Percentiles rank a stretch among this genome's conserved stretches.
Conservation (phyloP, 169 alveolate species). For the Plasmodium adleri region DNA sequence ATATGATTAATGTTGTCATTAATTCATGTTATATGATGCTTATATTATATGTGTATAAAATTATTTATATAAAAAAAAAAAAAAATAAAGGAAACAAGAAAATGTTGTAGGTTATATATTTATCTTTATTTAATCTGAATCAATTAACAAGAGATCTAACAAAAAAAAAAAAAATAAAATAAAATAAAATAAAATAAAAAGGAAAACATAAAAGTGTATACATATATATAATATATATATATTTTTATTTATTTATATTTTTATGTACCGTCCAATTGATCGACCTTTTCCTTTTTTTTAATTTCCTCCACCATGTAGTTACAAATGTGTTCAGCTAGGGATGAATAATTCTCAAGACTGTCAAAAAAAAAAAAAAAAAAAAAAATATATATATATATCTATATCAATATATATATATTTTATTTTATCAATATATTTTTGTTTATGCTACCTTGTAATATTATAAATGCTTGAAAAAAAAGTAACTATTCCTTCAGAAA, state of each 20-base stretch:
- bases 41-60: too few species aligned
- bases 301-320: slow-evolving; percentile 53
- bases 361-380: not conserved
- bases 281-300: slow-evolving; percentile 17
- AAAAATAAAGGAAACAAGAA: too few species aligned
- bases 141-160: slow-evolving; percentile 18
- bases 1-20: too few species aligned
- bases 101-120: too few species aligned
- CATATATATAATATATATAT: not conserved
- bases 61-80: too few species aligned
- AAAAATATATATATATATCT: not conserved
- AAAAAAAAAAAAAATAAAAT: not conserved
- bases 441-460: slow-evolving; percentile 27
- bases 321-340: slow-evolving; percentile 50
- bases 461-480: slow-evolving; percentile 38
- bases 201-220: not conserved
- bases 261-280: slow-evolving; percentile 40
- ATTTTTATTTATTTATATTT: too few species aligned
- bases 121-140: slow-evolving; percentile 10
- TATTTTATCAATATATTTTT: not conserved
- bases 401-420: not conserved
- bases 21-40: not conserved
- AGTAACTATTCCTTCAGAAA: slow-evolving; percentile 50
- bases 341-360: slow-evolving; percentile 31
- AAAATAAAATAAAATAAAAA: not conserved